Conservation (phyloP, 1,284 basidiomycete genomes). For the Ganoderma boninense region DNA sequence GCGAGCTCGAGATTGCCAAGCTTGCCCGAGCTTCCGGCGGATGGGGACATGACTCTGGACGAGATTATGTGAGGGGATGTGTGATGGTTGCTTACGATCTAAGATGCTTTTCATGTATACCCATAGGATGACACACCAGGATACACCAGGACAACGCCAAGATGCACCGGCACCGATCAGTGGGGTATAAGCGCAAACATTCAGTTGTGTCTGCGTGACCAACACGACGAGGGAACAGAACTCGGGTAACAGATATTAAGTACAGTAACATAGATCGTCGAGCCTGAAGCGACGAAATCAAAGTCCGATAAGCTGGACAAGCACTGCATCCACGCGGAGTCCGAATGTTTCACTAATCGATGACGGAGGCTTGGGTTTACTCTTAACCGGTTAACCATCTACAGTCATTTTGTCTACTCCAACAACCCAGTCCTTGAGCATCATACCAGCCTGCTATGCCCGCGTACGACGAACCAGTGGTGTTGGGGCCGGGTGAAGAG, state of each 20-base stretch:
- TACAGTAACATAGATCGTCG: too few species aligned
- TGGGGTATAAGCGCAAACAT: neutral
- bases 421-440: neutral
- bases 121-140: too few species aligned
- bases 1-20: conserved; percentile 17
- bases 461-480: too few species aligned
- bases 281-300: too few species aligned
- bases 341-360: neutral
- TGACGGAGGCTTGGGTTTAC: neutral
- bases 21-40: conserved; percentile 30
- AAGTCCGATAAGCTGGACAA: too few species aligned
- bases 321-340: neutral
- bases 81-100: neutral
- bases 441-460: neutral
- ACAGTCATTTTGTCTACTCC: neutral
- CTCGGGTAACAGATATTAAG: too few species aligned
- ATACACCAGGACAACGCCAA: too few species aligned
- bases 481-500: neutral
- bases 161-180: too few species aligned
- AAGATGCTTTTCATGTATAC: neutral
- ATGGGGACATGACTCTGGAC: conserved; percentile 64
- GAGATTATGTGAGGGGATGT: conserved; percentile 51
- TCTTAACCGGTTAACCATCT: neutral
- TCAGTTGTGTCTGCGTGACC: neutral
- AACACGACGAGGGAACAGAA: neutral